Conservation (phyloP, 108 stramenopile species). For the Fragilaria radians region DNA sequence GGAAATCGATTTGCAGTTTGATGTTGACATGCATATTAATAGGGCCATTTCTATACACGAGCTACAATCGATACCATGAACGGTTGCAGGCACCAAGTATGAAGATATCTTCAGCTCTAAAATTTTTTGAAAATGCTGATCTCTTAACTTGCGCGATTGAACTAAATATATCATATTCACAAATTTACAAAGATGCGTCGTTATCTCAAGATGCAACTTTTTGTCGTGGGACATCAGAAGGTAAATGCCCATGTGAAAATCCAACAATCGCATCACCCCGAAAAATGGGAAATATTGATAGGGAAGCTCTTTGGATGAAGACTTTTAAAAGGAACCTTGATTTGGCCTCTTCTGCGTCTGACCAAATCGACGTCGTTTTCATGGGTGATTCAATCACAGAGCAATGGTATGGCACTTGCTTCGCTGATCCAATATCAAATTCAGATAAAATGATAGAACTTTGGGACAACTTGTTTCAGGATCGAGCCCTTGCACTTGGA, state of each 20-base stretch:
- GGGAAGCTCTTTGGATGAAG: not conserved
- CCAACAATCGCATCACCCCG: not conserved
- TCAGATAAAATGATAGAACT: not conserved
- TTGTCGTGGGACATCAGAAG: not conserved
- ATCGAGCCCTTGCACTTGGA: conserved; percentile 15
- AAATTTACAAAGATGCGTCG: not conserved
- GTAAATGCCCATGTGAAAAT: not conserved
- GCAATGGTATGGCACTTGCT: conserved; percentile 32
- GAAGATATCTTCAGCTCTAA: not conserved
- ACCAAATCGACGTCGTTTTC: conserved; percentile 17
- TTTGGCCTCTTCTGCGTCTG: not conserved
- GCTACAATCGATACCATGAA: not conserved
- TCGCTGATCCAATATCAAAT: conserved; percentile 13
- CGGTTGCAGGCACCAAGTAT: too few relatives aligned
- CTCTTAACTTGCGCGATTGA: not conserved
- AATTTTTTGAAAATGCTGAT: not conserved
- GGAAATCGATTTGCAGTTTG: not conserved
- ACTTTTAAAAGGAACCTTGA: not conserved
- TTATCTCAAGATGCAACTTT: not conserved
- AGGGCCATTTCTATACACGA: not conserved
- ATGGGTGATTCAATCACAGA: conserved; percentile 59
- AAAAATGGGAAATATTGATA: not conserved
- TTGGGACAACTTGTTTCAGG: not conserved
- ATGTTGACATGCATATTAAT: not conserved
- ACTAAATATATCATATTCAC: not conserved